A percentile compares a stretch with the other conserved stretches of the same genome.
phyloP scores from a whole-genome alignment of 169 alveolate species.

The Theileria luwenshuni region DNA sequence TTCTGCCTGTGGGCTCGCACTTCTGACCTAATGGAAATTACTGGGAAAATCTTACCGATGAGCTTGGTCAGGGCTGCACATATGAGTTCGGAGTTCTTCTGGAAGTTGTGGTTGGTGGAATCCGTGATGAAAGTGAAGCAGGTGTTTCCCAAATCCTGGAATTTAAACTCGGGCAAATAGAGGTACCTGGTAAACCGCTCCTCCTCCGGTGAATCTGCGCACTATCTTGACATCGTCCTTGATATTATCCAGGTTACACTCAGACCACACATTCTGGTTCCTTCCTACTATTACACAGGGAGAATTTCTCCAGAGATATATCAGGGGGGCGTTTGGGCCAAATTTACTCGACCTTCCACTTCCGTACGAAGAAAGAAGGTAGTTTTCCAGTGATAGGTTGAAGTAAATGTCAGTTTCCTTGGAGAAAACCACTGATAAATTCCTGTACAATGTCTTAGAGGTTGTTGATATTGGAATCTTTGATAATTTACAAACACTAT shows the following conservation, averaged over 20 bases:
- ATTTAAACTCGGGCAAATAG: neutral
- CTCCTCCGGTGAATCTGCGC: constrained; percentile 95
- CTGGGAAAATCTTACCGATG: constrained; percentile 8
- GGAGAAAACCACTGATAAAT: constrained; percentile 59
- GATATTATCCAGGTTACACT: constrained; percentile 85
- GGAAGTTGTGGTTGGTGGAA: constrained; percentile 67
- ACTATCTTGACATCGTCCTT: constrained; percentile 86
- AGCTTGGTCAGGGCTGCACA: constrained; percentile 76
- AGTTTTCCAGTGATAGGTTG: constrained; percentile 74
- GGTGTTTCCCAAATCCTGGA: constrained; percentile 83
- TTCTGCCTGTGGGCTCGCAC: constrained; percentile 86
- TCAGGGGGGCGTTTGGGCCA: constrained; percentile 74
- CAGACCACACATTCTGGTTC: constrained; percentile 93
- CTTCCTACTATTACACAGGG: constrained; percentile 91
- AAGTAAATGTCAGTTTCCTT: constrained; percentile 70
- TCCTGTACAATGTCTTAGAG: neutral
- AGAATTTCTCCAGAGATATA: constrained; percentile 91
- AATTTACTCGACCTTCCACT: constrained; percentile 39
- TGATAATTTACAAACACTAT: neutral
- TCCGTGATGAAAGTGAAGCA: constrained; percentile 87
- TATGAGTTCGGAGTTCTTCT: constrained; percentile 77
- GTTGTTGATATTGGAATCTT: neutral
- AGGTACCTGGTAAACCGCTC: constrained; percentile 92
- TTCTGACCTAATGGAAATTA: constrained; percentile 43
- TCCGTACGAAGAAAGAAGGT: constrained; percentile 60